Percentiles rank a stretch among this genome's conserved stretches.
Evolutionary conservation across 257 asterid genomes (phyloP).

Genomic region (Ophiorrhiza pumila): DNA sequence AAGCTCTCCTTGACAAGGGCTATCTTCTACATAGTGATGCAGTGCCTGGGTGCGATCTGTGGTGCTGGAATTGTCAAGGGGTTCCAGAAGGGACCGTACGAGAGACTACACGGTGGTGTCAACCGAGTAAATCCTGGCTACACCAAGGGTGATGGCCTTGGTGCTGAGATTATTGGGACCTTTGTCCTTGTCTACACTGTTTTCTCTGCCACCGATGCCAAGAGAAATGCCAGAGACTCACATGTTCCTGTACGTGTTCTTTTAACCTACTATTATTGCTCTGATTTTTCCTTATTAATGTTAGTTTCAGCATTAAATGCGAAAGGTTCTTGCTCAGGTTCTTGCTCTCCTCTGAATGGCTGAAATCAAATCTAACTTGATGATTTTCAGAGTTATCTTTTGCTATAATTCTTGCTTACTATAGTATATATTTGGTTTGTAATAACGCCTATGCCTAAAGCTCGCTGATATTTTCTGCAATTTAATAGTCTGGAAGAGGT

Average conservation of each 20-base stretch:
- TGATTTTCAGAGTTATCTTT: background rate
- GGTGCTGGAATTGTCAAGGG: slow-evolving; percentile 82
- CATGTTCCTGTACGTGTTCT: slow-evolving; percentile 57
- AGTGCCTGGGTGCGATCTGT: slow-evolving; percentile 67
- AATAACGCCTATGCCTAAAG: too few relatives aligned
- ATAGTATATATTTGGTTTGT: too few relatives aligned
- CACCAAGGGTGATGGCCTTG: slow-evolving; percentile 64
- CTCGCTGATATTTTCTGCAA: too few relatives aligned
- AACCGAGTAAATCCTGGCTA: slow-evolving; percentile 54
- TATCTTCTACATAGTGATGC: slow-evolving; percentile 60
- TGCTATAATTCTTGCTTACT: too few relatives aligned
- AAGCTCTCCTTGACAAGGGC: slow-evolving; percentile 63
- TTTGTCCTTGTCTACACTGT: slow-evolving; percentile 70
- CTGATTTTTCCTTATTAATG: background rate
- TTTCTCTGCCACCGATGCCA: slow-evolving; percentile 78
- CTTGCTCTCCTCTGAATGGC: background rate
- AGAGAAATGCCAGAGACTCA: slow-evolving; percentile 72
- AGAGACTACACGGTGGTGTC: slow-evolving; percentile 50
- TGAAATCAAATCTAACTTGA: background rate
- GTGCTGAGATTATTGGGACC: slow-evolving; percentile 73
- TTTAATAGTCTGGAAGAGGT: too few relatives aligned
- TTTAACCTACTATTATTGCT: background rate
- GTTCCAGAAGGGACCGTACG: slow-evolving; percentile 44
- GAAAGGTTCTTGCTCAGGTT: background rate
- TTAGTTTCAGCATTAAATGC: too few relatives aligned